phyloP scores from a whole-genome alignment of 345 rosid genomes.

The Rhodamnia argentea region DNA sequence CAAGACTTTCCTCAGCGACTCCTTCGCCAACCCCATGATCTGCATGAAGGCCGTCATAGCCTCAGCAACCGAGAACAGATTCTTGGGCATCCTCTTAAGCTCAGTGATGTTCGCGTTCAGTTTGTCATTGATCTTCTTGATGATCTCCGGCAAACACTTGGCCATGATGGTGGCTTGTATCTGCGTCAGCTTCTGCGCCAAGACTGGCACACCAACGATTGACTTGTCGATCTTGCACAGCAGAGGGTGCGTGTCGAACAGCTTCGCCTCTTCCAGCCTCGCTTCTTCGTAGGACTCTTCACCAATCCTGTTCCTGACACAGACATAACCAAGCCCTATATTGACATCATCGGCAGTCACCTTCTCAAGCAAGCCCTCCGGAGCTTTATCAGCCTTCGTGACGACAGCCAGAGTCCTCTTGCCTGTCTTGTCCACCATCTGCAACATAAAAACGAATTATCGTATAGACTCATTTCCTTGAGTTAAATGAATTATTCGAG shows the following conservation, averaged over 20 bases:
- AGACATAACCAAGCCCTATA: slow-evolving; percentile 37
- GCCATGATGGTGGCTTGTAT: slow-evolving; percentile 22
- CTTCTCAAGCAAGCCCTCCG: slow-evolving; percentile 42
- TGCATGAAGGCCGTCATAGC: slow-evolving; percentile 26
- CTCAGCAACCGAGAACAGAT: slow-evolving; percentile 16
- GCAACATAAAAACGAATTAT: not conserved
- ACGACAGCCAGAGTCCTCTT: slow-evolving; percentile 45
- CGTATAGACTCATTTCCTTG: not conserved
- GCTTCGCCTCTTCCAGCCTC: slow-evolving; percentile 4
- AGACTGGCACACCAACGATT: slow-evolving; percentile 23
- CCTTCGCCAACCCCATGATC: slow-evolving; percentile 27
- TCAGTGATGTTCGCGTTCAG: not conserved
- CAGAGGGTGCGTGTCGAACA: slow-evolving; percentile 10
- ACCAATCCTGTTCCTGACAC: slow-evolving; percentile 34
- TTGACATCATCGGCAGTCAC: slow-evolving; percentile 36
- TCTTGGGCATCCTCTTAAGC: slow-evolving; percentile 17
- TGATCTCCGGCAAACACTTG: slow-evolving; percentile 19
- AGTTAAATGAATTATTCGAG: not conserved
- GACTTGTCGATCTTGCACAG: slow-evolving; percentile 23
- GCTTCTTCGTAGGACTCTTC: slow-evolving; percentile 28
- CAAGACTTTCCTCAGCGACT: slow-evolving; percentile 25
- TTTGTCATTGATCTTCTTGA: slow-evolving; percentile 20
- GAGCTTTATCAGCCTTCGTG: slow-evolving; percentile 36
- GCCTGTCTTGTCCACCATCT: slow-evolving; percentile 27
- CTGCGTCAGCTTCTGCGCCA: slow-evolving; percentile 20